Conservation (phyloP, 2,329 filamentous ascomycete genomes). For the Fusarium zealandicum region DNA sequence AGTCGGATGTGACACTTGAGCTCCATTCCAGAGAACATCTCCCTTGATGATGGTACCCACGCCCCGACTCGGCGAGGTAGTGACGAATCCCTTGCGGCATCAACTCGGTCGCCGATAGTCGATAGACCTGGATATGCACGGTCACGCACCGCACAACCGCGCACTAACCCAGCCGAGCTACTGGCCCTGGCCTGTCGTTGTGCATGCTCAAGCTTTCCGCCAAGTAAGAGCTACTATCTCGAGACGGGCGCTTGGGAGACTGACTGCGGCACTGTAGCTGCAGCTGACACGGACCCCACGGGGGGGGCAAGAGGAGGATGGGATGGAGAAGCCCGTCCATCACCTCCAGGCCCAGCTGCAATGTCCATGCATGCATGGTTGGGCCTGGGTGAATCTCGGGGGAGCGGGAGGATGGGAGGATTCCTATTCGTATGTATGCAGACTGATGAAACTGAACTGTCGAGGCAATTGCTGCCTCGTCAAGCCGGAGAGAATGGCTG, state of each 20-base stretch:
- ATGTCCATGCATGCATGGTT: background rate
- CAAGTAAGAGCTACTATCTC: slow-evolving; percentile 1
- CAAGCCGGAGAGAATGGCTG: background rate
- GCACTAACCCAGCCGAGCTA: background rate
- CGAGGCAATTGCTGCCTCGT: slow-evolving; percentile 3
- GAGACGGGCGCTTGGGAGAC: slow-evolving; percentile 6
- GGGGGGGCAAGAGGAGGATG: slow-evolving; percentile 6
- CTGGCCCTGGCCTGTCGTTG: background rate
- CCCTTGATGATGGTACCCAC: background rate
- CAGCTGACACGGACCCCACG: slow-evolving; percentile 21
- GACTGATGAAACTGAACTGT: slow-evolving; percentile 4
- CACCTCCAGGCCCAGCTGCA: slow-evolving; percentile 10
- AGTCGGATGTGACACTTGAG: slow-evolving; percentile 1
- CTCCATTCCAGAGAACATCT: background rate
- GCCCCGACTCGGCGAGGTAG: slow-evolving; percentile 3
- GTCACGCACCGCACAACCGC: background rate
- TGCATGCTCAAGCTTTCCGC: background rate
- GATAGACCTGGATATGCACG: background rate
- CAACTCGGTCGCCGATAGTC: no score
- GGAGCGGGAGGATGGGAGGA: background rate
- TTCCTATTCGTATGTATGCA: slow-evolving; percentile 7
- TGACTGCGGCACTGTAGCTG: slow-evolving; percentile 16
- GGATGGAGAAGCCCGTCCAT: background rate
- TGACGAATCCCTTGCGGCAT: slow-evolving; percentile 6
- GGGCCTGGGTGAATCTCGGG: background rate